Evolutionary conservation across 2,329 filamentous ascomycete genomes (phyloP), one percentile per base, ranked within the genome.

Genomic region (Aureobasidium sp.): DNA sequence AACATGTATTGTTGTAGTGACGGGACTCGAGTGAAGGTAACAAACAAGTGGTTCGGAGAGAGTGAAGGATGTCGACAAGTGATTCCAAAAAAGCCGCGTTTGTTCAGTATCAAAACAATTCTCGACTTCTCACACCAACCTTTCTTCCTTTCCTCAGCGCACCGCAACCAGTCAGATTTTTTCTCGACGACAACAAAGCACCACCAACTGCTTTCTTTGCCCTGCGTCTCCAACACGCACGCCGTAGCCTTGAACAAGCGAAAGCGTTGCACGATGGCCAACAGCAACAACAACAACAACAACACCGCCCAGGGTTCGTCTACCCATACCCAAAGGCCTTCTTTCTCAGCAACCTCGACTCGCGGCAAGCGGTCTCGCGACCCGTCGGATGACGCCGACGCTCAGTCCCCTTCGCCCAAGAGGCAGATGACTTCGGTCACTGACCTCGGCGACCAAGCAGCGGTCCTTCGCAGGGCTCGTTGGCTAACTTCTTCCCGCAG

Each of bases 171-270:
- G 57, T 37, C 57, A 59, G 32, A 29, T 36, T 27, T 51, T 34
- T 34, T 44, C 32, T 42, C 30, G 42, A 49, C 57, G n/a, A 49
- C 55, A 14, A 59, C 14, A 54, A 57, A 45, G 53, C 53, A 45
- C 53, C 32, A 47, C 36, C 50, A 54, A 54, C 57, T 59, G 44
- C 45, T 41, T 59, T 8, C 32, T 25, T 27, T 59, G 57, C 57
- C 45, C 27, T 50, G 45, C 45, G 30, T 36, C 32, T 32, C 57
- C 36, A 59, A 32, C 42, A 25, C 21, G 44, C 55, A 59, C 55
- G 45, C 44, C 39, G 55, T 59, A 59, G 55, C 55, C 55, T 59
- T 49, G 11, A 59, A 14, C n/a, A 59, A 59, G 57, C 57, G 57
- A 50, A 59, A 59, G 44, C 36, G 45, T 59, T 48, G 57, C 45